These are phyloP conservation scores for Pseudonitzschia multiseries DNA, from an alignment of 108 stramenopile genomes.

Conservation along the genomic window DNA sequence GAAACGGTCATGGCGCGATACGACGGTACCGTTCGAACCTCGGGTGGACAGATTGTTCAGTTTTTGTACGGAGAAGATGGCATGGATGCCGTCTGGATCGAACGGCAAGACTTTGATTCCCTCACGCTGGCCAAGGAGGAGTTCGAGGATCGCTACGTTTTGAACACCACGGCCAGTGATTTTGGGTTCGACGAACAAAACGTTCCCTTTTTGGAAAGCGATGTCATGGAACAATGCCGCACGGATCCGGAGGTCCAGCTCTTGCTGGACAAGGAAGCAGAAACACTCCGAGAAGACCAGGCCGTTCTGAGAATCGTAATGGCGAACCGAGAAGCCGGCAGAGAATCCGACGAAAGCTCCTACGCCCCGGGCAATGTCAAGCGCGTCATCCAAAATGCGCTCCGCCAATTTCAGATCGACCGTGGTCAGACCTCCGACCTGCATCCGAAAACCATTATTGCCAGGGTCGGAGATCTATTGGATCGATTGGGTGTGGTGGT, in stretches of 20 bases:
- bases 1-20: conserved; percentile 97
- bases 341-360: conserved; percentile 76
- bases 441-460: conserved; percentile 86
- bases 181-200: conserved; percentile 85
- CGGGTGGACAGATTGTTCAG: conserved; percentile 92
- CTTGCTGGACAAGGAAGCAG: conserved; percentile 86
- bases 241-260: conserved; percentile 86
- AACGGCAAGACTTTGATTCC: conserved; percentile 91
- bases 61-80: conserved; percentile 99
- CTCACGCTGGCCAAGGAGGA: conserved; percentile 76
- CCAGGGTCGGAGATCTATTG: conserved; percentile 71
- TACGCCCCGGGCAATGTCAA: conserved; percentile 92
- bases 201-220: conserved; percentile 80
- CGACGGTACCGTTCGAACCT: conserved; percentile 96
- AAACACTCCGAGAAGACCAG: conserved; percentile 87
- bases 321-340: conserved; percentile 88
- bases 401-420: conserved; percentile 90
- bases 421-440: conserved; percentile 80
- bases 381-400: conserved; percentile 91
- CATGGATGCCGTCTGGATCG: conserved; percentile 99
- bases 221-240: conserved; percentile 82
- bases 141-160: conserved; percentile 73
- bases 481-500: conserved; percentile 89
- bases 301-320: conserved; percentile 79
- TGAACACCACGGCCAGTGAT: conserved; percentile 79